phyloP scores from a whole-genome alignment of 148 eudicot species.

The Polygonum aviculare region DNA sequence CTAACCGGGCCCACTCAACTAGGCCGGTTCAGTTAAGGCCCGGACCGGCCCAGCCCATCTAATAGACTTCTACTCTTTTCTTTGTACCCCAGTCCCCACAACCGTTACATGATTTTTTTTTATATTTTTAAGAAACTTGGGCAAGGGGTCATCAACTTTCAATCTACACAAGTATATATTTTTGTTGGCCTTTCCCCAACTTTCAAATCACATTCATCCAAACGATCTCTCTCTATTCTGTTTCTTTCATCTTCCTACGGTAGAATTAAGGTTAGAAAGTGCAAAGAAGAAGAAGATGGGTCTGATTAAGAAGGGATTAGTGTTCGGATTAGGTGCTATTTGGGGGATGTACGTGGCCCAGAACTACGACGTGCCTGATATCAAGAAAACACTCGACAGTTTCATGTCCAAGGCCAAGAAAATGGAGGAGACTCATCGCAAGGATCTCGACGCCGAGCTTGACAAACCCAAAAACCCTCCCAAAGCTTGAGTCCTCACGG shows the following conservation, averaged over 20 bases:
- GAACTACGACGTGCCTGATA: slow-evolving; percentile 16
- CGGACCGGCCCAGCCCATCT: neutral
- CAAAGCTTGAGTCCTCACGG: neutral
- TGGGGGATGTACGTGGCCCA: slow-evolving; percentile 20
- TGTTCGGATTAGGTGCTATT: slow-evolving; percentile 14
- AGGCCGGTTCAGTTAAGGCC: neutral
- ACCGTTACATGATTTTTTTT: neutral
- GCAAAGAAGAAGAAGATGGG: slow-evolving; percentile 13
- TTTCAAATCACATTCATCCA: neutral
- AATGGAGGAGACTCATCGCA: slow-evolving; percentile 21
- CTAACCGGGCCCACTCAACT: neutral
- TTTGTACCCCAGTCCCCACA: too few relatives aligned
- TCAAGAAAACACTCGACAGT: neutral
- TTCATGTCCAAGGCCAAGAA: slow-evolving; percentile 8
- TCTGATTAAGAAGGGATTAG: slow-evolving; percentile 7
- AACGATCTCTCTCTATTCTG: neutral
- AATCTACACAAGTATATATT: neutral
- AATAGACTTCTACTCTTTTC: neutral
- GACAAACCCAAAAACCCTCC: neutral
- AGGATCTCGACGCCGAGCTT: neutral
- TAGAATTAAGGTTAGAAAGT: neutral
- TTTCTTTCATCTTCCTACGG: neutral
- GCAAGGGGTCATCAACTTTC: neutral
- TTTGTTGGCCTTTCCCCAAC: neutral
- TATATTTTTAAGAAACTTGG: neutral